These are phyloP conservation scores for Thermothielavioides terrestris DNA, from an alignment of 495 filamentous ascomycete species.

Conservation along the genomic window DNA sequence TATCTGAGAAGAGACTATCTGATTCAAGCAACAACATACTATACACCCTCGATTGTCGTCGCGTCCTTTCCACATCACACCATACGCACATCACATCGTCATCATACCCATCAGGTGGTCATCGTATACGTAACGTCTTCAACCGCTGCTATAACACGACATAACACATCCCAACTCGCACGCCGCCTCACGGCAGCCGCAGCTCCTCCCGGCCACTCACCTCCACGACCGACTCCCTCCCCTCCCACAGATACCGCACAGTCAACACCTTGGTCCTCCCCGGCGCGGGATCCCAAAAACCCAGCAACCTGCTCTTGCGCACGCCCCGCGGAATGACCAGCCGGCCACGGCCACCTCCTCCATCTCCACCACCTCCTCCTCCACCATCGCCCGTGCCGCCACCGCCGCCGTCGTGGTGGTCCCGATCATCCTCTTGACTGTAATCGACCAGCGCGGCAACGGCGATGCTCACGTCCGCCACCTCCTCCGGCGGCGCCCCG, in stretches of 20 bases:
- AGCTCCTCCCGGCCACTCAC: constrained; percentile 40
- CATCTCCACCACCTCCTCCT: not conserved
- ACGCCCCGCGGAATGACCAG: constrained; percentile 18
- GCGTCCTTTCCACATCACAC: too few relatives aligned
- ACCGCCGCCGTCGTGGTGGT: too few relatives aligned
- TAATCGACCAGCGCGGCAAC: constrained; percentile 25
- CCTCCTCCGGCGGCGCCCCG: constrained; percentile 23
- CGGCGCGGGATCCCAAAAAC: constrained; percentile 52
- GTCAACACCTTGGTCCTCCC: constrained; percentile 42
- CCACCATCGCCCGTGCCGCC: too few relatives aligned
- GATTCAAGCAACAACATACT: too few relatives aligned
- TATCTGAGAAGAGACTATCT: too few relatives aligned
- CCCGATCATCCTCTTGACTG: too few relatives aligned
- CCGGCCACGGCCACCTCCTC: constrained; percentile 5
- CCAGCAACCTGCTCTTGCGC: constrained; percentile 42
- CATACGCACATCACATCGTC: too few relatives aligned
- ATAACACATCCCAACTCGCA: not conserved
- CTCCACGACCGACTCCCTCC: constrained; percentile 37
- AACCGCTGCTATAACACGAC: too few relatives aligned
- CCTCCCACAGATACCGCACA: constrained; percentile 46
- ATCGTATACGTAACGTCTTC: not conserved
- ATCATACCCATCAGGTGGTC: too few relatives aligned
- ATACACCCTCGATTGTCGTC: too few relatives aligned
- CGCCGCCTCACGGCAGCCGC: constrained; percentile 20
- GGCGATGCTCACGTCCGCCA: constrained; percentile 28